These are phyloP conservation scores for Chlorella sp. DNA, from an alignment of 139 green algal species.

Conservation along the genomic window DNA sequence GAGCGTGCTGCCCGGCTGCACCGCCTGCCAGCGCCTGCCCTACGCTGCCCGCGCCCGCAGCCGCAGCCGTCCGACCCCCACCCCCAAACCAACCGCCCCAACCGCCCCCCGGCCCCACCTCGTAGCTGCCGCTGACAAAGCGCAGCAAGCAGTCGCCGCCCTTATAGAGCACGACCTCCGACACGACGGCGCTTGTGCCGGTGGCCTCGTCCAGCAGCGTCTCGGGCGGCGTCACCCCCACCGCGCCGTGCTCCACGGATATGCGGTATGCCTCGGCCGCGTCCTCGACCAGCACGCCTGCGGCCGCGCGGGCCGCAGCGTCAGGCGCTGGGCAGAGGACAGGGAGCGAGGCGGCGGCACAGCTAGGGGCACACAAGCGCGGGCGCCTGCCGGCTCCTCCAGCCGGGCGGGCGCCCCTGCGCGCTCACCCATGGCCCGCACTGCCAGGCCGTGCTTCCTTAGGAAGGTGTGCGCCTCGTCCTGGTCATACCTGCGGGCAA, in stretches of 20 bases:
- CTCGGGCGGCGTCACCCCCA: slow-evolving; percentile 61
- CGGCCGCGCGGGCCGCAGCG: background rate
- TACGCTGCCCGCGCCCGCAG: background rate
- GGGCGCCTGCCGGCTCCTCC: background rate
- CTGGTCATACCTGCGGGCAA: slow-evolving; percentile 58
- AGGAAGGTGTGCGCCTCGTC: slow-evolving; percentile 77
- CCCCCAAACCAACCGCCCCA: background rate
- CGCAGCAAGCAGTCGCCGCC: slow-evolving; percentile 95
- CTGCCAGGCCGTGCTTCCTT: slow-evolving; percentile 85
- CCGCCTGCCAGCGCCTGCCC: background rate
- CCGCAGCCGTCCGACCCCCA: too few relatives aligned
- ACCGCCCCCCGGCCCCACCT: slow-evolving; percentile 9
- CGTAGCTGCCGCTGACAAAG: slow-evolving; percentile 62
- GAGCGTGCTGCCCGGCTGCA: background rate
- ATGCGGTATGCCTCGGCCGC: slow-evolving; percentile 73
- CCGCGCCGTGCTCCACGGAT: slow-evolving; percentile 69
- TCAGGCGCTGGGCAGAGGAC: background rate
- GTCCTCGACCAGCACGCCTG: slow-evolving; percentile 86
- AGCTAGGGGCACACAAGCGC: background rate
- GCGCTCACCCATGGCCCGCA: slow-evolving; percentile 78
- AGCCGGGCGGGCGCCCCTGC: background rate
- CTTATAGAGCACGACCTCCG: slow-evolving; percentile 93
- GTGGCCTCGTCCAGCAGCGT: slow-evolving; percentile 44
- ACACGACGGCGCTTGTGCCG: slow-evolving; percentile 39
- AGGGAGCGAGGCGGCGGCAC: background rate